These are phyloP conservation scores for Aspergillus pseudonomiae DNA, from an alignment of 2,329 filamentous ascomycete genomes.

Conservation along the genomic window DNA sequence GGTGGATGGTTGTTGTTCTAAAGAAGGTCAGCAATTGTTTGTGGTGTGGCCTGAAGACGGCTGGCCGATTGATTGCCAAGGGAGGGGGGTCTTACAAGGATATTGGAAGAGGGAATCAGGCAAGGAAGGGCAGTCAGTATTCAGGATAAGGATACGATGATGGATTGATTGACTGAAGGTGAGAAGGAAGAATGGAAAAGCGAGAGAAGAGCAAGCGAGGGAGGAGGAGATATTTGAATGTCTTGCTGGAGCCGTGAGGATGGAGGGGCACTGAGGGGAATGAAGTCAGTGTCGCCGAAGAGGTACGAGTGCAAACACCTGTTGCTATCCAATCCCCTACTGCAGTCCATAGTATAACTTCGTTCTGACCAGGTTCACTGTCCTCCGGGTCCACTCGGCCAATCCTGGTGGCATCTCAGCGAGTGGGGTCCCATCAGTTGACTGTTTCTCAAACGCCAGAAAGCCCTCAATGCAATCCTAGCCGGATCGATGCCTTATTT, in stretches of 20 bases:
- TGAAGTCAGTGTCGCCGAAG: background rate
- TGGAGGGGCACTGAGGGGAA: slow-evolving; percentile 1
- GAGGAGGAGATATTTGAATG: slow-evolving; percentile 14
- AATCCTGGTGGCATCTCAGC: background rate
- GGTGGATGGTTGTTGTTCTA: slow-evolving; percentile 21
- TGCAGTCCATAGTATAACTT: background rate
- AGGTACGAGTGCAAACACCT: background rate
- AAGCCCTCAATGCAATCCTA: background rate
- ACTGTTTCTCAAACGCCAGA: background rate
- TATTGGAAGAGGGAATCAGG: background rate
- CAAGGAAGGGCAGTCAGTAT: background rate
- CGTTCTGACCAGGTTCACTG: slow-evolving; percentile 1
- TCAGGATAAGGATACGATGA: slow-evolving; percentile 1
- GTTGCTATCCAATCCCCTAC: background rate
- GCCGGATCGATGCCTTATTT: background rate
- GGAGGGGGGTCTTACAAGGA: background rate
- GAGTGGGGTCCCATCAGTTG: slow-evolving; percentile 2
- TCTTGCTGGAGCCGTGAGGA: background rate
- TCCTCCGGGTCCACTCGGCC: background rate
- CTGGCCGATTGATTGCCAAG: background rate
- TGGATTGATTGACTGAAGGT: background rate
- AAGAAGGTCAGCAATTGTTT: background rate
- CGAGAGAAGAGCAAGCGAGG: slow-evolving; percentile 6
- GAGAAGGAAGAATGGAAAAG: slow-evolving; percentile 7
- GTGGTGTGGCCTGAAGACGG: background rate